phyloP scores from a whole-genome alignment of 1,284 basidiomycete genomes.

The Microstroma glucosiphilum region DNA sequence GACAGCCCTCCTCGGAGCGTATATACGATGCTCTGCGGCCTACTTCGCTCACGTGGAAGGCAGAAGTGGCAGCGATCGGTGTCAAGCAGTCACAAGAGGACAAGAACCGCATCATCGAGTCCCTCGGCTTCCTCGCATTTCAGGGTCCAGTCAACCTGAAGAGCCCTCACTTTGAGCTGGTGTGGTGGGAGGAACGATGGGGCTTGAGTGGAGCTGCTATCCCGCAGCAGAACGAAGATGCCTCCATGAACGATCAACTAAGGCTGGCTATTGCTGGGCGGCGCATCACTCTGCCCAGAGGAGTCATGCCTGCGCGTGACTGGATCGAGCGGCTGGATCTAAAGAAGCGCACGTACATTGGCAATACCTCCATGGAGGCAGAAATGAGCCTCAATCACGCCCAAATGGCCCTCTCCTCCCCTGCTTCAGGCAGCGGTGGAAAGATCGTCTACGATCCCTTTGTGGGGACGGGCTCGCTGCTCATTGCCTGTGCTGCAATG shows the following conservation, averaged over 20 bases:
- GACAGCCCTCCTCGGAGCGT: slow-evolving; percentile 44
- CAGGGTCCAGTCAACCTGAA: slow-evolving; percentile 77
- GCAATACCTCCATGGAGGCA: slow-evolving; percentile 97
- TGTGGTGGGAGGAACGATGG: slow-evolving; percentile 71
- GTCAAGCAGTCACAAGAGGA: slow-evolving; percentile 43
- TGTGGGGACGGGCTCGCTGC: slow-evolving; percentile 91
- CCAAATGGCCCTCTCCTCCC: slow-evolving; percentile 74
- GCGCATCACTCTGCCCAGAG: slow-evolving; percentile 3
- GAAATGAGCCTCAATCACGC: slow-evolving; percentile 93
- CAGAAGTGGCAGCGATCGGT: slow-evolving; percentile 67
- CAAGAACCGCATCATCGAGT: slow-evolving; percentile 60
- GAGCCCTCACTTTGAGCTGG: slow-evolving; percentile 69
- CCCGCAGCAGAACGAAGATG: slow-evolving; percentile 21
- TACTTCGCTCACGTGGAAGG: slow-evolving; percentile 74
- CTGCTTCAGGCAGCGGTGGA: slow-evolving; percentile 58
- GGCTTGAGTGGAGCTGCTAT: slow-evolving; percentile 56
- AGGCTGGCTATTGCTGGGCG: neutral
- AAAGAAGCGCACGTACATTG: slow-evolving; percentile 78
- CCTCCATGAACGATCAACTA: neutral
- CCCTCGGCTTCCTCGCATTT: slow-evolving; percentile 78
- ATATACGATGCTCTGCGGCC: slow-evolving; percentile 48
- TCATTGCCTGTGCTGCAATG: slow-evolving; percentile 67
- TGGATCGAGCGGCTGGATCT: slow-evolving; percentile 59
- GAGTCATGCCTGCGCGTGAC: slow-evolving; percentile 21
- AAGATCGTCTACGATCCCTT: slow-evolving; percentile 95